Conservation (phyloP, 768 basidiomycete species). For the Tylopilus plumbeoviolaceoides region DNA sequence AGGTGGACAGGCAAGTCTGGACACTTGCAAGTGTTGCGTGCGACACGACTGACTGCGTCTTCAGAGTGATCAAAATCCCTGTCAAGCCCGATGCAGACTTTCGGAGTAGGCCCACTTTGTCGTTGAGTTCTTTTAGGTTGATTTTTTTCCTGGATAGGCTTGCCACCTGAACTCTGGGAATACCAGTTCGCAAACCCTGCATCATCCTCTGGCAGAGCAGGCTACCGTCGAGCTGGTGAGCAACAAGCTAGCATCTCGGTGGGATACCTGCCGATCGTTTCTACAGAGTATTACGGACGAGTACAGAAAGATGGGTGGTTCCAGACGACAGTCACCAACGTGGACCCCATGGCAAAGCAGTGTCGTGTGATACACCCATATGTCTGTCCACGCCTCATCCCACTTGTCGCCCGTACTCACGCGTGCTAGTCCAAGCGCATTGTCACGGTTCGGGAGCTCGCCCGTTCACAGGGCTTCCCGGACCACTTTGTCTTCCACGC, state of each 20-base stretch:
- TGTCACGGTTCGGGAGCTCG: slow-evolving; percentile 71
- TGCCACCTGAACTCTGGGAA: slow-evolving; percentile 45
- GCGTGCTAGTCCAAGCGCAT: slow-evolving; percentile 57
- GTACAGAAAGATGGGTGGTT: slow-evolving; percentile 55
- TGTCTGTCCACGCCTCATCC: slow-evolving; percentile 35
- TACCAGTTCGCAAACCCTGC: slow-evolving; percentile 60
- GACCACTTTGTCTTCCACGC: slow-evolving; percentile 66
- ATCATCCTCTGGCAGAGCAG: slow-evolving; percentile 50
- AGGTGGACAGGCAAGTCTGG: slow-evolving; percentile 52
- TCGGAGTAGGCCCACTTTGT: slow-evolving; percentile 38
- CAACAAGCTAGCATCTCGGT: neutral
- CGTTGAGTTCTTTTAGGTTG: neutral
- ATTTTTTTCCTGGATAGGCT: slow-evolving; percentile 5
- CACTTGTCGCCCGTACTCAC: neutral
- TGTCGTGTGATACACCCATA: slow-evolving; percentile 63
- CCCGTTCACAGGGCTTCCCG: slow-evolving; percentile 79
- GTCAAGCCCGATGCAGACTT: slow-evolving; percentile 59
- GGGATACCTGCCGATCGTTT: neutral
- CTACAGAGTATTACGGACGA: slow-evolving; percentile 54
- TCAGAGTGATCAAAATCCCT: slow-evolving; percentile 61
- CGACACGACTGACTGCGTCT: neutral
- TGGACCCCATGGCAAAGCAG: slow-evolving; percentile 78
- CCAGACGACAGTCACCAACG: slow-evolving; percentile 72
- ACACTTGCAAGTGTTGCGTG: neutral
- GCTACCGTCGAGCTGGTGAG: slow-evolving; percentile 47